Conservation (phyloP, 2,329 filamentous ascomycete species). For the Graphiopsis chlorocephala region DNA sequence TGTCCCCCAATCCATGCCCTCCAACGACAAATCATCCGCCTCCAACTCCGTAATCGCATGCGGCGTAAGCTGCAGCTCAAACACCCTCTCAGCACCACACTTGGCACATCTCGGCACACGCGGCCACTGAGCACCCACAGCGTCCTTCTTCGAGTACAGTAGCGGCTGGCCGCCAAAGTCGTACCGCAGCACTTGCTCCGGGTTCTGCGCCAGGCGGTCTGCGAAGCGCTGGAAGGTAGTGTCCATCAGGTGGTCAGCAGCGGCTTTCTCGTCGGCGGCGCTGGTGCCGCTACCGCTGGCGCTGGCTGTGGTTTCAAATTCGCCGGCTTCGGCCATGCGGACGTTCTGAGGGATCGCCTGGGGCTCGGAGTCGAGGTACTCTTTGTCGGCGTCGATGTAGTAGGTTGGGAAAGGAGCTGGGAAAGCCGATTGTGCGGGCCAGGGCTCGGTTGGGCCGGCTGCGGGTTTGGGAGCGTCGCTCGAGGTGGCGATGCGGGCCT, state of each 20-base stretch:
- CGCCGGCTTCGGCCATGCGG: constrained; percentile 37
- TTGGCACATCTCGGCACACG: constrained; percentile 70
- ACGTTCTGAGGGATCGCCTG: constrained; percentile 49
- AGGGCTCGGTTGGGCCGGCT: constrained; percentile 57
- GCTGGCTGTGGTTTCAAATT: constrained; percentile 32
- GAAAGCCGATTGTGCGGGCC: constrained; percentile 66
- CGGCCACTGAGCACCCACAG: constrained; percentile 57
- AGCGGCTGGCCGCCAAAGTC: constrained; percentile 53
- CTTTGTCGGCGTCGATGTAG: constrained; percentile 86
- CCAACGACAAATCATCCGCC: constrained; percentile 64
- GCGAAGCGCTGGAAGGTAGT: constrained; percentile 52
- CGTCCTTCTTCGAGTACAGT: constrained; percentile 76
- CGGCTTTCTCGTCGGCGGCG: constrained; percentile 43
- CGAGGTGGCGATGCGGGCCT: constrained; percentile 28
- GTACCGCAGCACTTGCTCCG: constrained; percentile 51
- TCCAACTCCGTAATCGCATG: constrained; percentile 88
- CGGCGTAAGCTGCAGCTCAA: constrained; percentile 90
- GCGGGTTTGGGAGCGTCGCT: constrained; percentile 27
- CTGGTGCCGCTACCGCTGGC: constrained; percentile 27
- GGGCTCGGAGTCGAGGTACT: constrained; percentile 66
- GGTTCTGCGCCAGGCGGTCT: constrained; percentile 50
- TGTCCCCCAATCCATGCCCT: constrained; percentile 97
- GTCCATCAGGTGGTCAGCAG: constrained; percentile 50
- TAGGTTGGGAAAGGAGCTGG: constrained; percentile 71
- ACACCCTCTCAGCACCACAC: constrained; percentile 73